These are phyloP conservation scores for Centaurea solstitialis DNA, from an alignment of 129 eudicot genomes.

Conservation along the genomic window DNA sequence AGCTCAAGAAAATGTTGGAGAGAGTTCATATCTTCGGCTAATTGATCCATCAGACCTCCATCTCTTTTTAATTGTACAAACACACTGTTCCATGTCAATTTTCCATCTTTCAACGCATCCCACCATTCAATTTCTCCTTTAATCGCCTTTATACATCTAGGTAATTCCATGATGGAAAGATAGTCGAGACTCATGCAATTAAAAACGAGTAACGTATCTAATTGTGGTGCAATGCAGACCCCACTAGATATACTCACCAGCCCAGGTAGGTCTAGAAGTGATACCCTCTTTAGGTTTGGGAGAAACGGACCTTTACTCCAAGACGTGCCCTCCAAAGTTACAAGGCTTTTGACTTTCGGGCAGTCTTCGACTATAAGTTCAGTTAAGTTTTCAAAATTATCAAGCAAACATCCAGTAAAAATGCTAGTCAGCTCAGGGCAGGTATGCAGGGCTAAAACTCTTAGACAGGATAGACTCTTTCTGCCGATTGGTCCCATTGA, in stretches of 20 bases:
- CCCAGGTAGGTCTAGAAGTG: slow-evolving; percentile 32
- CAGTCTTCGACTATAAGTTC: slow-evolving; percentile 34
- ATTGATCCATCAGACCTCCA: slow-evolving; percentile 31
- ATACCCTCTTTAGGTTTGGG: slow-evolving; percentile 16
- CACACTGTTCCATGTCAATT: slow-evolving; percentile 3
- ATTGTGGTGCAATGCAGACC: slow-evolving; percentile 27
- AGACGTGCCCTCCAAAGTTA: slow-evolving; percentile 2
- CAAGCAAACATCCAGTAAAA: slow-evolving; percentile 18
- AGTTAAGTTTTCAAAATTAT: slow-evolving; percentile 15
- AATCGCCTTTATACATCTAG: neutral
- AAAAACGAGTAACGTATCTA: slow-evolving; percentile 31
- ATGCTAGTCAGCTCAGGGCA: slow-evolving; percentile 45
- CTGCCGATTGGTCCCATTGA: slow-evolving; percentile 28
- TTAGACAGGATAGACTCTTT: slow-evolving; percentile 20
- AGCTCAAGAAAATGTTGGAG: slow-evolving; percentile 26
- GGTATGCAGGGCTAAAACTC: slow-evolving; percentile 30
- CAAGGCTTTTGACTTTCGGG: slow-evolving; percentile 28
- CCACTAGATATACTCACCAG: slow-evolving; percentile 31
- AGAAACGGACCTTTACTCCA: slow-evolving; percentile 18
- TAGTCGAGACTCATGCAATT: slow-evolving; percentile 32
- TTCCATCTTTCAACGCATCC: slow-evolving; percentile 19
- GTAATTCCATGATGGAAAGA: slow-evolving; percentile 22
- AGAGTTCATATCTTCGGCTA: slow-evolving; percentile 26
- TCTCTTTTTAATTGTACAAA: slow-evolving; percentile 21
- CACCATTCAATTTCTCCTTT: slow-evolving; percentile 34